Conservation (phyloP, 2,329 filamentous ascomycete species). For the Exserohilum turcica region DNA sequence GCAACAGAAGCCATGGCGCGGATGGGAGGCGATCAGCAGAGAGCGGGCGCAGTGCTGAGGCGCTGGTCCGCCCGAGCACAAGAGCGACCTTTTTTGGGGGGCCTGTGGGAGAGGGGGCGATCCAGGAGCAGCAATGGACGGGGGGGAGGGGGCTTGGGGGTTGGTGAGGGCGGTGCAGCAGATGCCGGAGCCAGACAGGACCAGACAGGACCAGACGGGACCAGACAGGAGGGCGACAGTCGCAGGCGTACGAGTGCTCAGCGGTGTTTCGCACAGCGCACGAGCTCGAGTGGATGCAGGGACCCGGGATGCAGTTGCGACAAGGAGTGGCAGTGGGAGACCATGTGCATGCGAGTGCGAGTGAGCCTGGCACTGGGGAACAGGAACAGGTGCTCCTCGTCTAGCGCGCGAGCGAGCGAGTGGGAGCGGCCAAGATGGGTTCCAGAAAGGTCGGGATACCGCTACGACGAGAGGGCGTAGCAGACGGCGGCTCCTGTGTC, state of each 20-base stretch:
- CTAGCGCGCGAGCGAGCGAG: constrained; percentile 25
- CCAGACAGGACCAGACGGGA: too few relatives aligned
- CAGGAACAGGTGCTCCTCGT: background rate
- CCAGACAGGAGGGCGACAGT: too few relatives aligned
- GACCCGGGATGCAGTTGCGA: constrained; percentile 10
- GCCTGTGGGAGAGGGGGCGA: background rate
- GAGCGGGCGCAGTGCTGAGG: constrained; percentile 16
- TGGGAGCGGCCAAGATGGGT: constrained; percentile 12
- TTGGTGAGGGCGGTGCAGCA: background rate
- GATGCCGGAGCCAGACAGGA: background rate
- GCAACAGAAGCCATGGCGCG: constrained; percentile 52
- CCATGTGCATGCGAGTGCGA: constrained; percentile 21
- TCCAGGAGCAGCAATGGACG: too few relatives aligned
- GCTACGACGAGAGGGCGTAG: too few relatives aligned
- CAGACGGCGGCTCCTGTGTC: constrained; percentile 15
- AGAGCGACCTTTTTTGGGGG: constrained; percentile 1
- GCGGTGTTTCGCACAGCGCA: constrained; percentile 12
- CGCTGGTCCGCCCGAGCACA: constrained; percentile 20
- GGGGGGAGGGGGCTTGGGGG: background rate
- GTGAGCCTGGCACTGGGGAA: constrained; percentile 16
- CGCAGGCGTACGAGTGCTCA: background rate
- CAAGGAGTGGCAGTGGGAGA: constrained; percentile 13
- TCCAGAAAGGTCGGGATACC: constrained; percentile 18
- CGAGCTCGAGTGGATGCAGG: constrained; percentile 12
- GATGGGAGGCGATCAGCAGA: constrained; percentile 11